These are phyloP conservation scores for Pichia nanzhaoensis DNA, from an alignment of 805 yeast species.

Conservation along the genomic window DNA sequence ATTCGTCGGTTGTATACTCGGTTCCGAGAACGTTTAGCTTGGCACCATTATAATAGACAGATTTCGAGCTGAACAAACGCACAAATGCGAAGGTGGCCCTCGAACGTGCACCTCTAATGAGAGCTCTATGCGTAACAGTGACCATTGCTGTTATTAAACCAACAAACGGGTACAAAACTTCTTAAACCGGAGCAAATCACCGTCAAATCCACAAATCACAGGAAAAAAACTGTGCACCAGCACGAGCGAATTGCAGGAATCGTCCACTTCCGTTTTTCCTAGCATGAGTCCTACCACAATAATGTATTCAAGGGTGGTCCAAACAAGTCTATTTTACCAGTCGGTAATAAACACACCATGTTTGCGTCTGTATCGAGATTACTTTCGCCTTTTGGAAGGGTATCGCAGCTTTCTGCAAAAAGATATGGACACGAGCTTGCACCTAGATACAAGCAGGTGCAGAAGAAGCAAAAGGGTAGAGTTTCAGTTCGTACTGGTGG, in stretches of 20 bases:
- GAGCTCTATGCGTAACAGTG: too few relatives aligned
- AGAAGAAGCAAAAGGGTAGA: slow-evolving; percentile 88
- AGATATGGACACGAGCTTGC: slow-evolving; percentile 55
- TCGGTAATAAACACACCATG: slow-evolving; percentile 1
- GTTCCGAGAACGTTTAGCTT: slow-evolving; percentile 39
- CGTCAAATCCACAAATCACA: too few relatives aligned
- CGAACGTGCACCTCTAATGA: too few relatives aligned
- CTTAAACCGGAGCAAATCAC: too few relatives aligned
- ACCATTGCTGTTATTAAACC: too few relatives aligned
- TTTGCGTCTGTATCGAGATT: slow-evolving; percentile 7
- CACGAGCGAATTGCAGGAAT: too few relatives aligned
- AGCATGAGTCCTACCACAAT: too few relatives aligned
- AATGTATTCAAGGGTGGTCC: too few relatives aligned
- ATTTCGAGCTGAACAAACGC: not conserved
- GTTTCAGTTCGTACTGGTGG: slow-evolving; percentile 95
- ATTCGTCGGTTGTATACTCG: slow-evolving; percentile 54
- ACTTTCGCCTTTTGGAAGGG: not conserved
- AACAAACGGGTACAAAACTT: too few relatives aligned
- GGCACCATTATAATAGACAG: not conserved
- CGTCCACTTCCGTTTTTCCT: too few relatives aligned
- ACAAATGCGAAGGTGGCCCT: not conserved
- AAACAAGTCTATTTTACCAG: too few relatives aligned
- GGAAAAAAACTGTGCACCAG: too few relatives aligned
- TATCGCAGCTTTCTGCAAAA: slow-evolving; percentile 5
- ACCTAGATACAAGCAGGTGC: slow-evolving; percentile 62